Evolutionary conservation across 768 basidiomycete genomes (phyloP).

Genomic region (Xerocomellus dryophilus): DNA sequence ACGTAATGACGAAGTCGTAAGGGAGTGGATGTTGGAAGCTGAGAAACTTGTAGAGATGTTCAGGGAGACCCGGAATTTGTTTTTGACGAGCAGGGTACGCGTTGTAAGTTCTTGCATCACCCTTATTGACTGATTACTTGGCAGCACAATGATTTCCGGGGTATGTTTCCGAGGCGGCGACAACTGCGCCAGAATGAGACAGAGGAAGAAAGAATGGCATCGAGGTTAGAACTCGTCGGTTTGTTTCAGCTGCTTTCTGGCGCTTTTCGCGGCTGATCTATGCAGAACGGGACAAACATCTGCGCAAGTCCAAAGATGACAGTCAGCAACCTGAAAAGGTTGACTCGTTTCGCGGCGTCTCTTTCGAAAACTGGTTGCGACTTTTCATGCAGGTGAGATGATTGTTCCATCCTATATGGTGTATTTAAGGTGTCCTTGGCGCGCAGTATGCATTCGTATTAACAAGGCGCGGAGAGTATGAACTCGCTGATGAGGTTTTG

Average conservation of each 20-base stretch:
- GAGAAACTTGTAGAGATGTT: slow-evolving; percentile 87
- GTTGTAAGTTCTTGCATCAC: slow-evolving; percentile 19
- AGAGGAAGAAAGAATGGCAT: slow-evolving; percentile 18
- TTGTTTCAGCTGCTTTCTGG: not conserved
- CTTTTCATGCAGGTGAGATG: slow-evolving; percentile 75
- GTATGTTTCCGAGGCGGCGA: slow-evolving; percentile 19
- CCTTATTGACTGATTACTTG: slow-evolving; percentile 2
- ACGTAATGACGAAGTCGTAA: slow-evolving; percentile 49
- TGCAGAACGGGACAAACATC: slow-evolving; percentile 32
- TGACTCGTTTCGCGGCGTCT: slow-evolving; percentile 74
- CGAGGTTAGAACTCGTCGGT: slow-evolving; percentile 66
- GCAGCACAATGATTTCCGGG: slow-evolving; percentile 20
- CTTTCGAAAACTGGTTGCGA: slow-evolving; percentile 81
- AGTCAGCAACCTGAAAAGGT: slow-evolving; percentile 43
- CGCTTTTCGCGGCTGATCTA: not conserved
- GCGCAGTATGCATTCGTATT: slow-evolving; percentile 72
- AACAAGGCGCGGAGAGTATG: slow-evolving; percentile 59
- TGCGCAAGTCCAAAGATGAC: slow-evolving; percentile 47
- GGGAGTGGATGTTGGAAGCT: slow-evolving; percentile 80
- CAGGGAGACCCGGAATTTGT: slow-evolving; percentile 81
- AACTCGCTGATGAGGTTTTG: slow-evolving; percentile 69
- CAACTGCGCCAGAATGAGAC: slow-evolving; percentile 13
- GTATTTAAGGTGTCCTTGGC: slow-evolving; percentile 4
- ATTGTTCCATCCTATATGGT: not conserved
- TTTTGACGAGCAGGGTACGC: slow-evolving; percentile 71